These are phyloP conservation scores for Cyclotella cryptica DNA, from an alignment of 108 stramenopile species.

Conservation along the genomic window DNA sequence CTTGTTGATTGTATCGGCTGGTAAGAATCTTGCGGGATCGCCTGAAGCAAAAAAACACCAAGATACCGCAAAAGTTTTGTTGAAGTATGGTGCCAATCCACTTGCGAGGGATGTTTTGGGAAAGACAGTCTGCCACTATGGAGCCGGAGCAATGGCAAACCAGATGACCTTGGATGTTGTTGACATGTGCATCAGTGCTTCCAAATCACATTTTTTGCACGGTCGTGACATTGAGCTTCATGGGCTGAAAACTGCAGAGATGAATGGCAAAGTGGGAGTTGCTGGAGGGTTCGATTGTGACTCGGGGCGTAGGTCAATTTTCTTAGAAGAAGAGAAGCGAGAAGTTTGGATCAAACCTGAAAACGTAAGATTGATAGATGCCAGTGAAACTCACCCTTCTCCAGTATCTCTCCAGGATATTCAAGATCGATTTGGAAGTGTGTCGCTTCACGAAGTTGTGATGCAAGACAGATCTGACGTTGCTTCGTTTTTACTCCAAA, in stretches of 20 bases:
- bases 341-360: conserved; percentile 43
- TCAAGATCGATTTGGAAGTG: conserved; percentile 35
- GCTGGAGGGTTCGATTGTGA: conserved; percentile 44
- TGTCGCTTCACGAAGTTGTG: conserved; percentile 43
- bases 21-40: conserved; percentile 25
- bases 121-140: conserved; percentile 58
- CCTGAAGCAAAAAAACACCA: conserved; percentile 6
- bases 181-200: conserved; percentile 47
- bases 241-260: conserved; percentile 29
- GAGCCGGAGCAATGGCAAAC: conserved; percentile 59
- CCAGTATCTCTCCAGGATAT: conserved; percentile 27
- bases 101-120: conserved; percentile 53
- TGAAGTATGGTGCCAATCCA: conserved; percentile 53
- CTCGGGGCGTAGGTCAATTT: conserved; percentile 28
- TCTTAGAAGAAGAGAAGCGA: conserved; percentile 22
- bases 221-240: conserved; percentile 31
- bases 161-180: conserved; percentile 40
- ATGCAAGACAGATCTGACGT: conserved; percentile 36
- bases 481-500: conserved; percentile 47
- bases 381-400: not conserved
- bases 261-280: conserved; percentile 47
- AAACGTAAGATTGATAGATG: conserved; percentile 28
- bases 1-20: conserved; percentile 30
- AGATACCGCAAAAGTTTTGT: conserved; percentile 22
- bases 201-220: conserved; percentile 28